Evolutionary conservation across 2,329 filamentous ascomycete genomes (phyloP).

Genomic region (Myotisia sp.): DNA sequence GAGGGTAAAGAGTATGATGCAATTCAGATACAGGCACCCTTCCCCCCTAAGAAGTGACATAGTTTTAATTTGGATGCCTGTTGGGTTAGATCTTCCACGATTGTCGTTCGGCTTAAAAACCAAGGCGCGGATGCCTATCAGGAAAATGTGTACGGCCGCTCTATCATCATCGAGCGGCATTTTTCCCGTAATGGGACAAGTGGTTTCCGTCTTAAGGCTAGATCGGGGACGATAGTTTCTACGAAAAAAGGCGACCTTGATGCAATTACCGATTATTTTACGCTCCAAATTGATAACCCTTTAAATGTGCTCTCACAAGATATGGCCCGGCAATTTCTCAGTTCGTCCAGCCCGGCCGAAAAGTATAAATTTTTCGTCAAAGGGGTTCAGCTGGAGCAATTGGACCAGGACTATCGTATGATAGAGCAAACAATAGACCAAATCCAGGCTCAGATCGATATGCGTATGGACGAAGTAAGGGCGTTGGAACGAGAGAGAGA

Average conservation of each 20-base stretch:
- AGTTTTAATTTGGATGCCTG: background rate
- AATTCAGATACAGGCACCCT: background rate
- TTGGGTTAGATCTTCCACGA: slow-evolving; percentile 38
- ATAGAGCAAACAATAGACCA: slow-evolving; percentile 66
- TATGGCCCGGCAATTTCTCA: slow-evolving; percentile 83
- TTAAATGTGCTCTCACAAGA: slow-evolving; percentile 94
- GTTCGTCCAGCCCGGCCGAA: slow-evolving; percentile 61
- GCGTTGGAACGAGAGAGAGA: slow-evolving; percentile 44
- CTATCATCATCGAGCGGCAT: slow-evolving; percentile 79
- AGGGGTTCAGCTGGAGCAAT: slow-evolving; percentile 80
- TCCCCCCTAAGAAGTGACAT: background rate
- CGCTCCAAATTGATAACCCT: slow-evolving; percentile 88
- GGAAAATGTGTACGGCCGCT: slow-evolving; percentile 64
- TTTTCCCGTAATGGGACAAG: slow-evolving; percentile 63
- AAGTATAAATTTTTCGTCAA: slow-evolving; percentile 97
- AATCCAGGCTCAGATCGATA: slow-evolving; percentile 49
- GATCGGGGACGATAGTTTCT: slow-evolving; percentile 55
- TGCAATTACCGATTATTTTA: slow-evolving; percentile 85
- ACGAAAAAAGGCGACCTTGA: slow-evolving; percentile 77
- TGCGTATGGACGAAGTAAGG: slow-evolving; percentile 49
- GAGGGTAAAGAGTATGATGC: slow-evolving; percentile 60
- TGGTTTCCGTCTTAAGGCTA: slow-evolving; percentile 75
- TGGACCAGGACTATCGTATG: slow-evolving; percentile 81
- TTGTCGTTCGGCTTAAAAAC: slow-evolving; percentile 84
- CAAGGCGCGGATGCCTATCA: slow-evolving; percentile 72